Base-by-base conservation (phyloP, 1,284 basidiomycete genomes). In the Cystobasidium sp. region DNA sequence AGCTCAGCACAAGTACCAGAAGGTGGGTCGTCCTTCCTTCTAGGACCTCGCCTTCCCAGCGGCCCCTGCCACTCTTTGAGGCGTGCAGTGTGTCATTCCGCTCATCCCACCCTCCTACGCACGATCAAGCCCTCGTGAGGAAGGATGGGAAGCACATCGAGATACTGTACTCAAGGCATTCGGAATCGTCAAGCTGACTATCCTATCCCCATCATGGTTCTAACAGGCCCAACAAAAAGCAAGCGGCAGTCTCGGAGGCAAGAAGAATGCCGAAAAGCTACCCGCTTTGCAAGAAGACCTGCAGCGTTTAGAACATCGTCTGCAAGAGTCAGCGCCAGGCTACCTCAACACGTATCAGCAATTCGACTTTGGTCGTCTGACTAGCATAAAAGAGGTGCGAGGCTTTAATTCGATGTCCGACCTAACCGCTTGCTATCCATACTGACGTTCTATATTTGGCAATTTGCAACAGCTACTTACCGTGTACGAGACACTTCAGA, bases 181-280 rank as follows among this genome's bases (percentile, higher is more conserved):
- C 46, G 14, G 10, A 16, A 39, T 47, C 20, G 16, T 20, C n/a
- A 49, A n/a, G 44, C 59, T 62, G 39, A 24, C 39, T n/a, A n/a
- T n/a, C n/a, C n/a, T n/a, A n/a, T n/a, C n/a, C n/a, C n/a, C 14
- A 41, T 18, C 20, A n/a, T 31, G 31, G 31, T 31, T 31, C 53
- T 18, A 5, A 20, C 22, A 68, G 66, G 66, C 66, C 20, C 66
- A 68, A 37, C 53, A 59, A 20, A 68, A 68, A 44, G 49, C 66
- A 9, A 20, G 31, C 4, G 66, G 66, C 39, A 68, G 53, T 31
- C 53, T 65, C 37, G 70, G 37, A 31, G 51, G 52, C 3, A 65
- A 51, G 70, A 65, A 59, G 41, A 73, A 73, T 44, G 53, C 66
- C 37, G 66, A 68, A 68, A 68, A 68, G 66, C 53, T 68, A 20